Evolutionary conservation across 768 basidiomycete genomes (phyloP), one percentile per base, ranked within the genome.

Genomic region (Plicaturopsis crispa): DNA sequence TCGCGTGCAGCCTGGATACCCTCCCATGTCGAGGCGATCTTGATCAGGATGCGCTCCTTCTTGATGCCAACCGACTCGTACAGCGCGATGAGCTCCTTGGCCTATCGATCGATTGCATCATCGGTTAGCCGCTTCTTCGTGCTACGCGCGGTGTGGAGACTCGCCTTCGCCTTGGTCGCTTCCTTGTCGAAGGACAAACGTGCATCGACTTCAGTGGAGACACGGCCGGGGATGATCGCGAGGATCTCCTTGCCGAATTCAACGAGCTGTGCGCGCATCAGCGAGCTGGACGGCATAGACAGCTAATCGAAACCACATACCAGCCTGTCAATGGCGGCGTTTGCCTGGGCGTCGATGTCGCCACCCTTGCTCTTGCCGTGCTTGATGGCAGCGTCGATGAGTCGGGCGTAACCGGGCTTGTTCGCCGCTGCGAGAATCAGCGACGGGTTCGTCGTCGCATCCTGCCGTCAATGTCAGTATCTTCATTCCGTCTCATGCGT

Each of bases 11-110:
- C 96, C 64, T 99, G 94, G 69, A 99, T 99, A 65, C 96, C 96
- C 67, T 98, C 96, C 88, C 90, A 99, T 34, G 93, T 93, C 28
- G 96, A 94, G 21, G 94, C 96, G 57, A 99, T 97, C 73, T 99
- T 99, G 80, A 99, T 97, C 51, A 99, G 72, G 46, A 99, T 71
- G 46, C 96, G 89, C 31, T 98, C 92, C 67, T 86, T 89, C 59
- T 78, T 69, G 69, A 99, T 80, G 47, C 96, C 96, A 47, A 92
- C 59, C n/a, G 86, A 87, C 24, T 92, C 76, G 72, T 99, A 99
- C 44, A 98, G 81, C 24, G 80, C 80, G 51, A 99, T 98, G 56
- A 98, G 78, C 55, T 86, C 76, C 62, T 76, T 84, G 26, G 85
- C 84, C 78, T 80, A 42, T 19, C 48, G 18, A 41, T n/a, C n/a